Evolutionary conservation across 1,284 basidiomycete genomes (phyloP).

Genomic region (Ustilago bromivora): DNA sequence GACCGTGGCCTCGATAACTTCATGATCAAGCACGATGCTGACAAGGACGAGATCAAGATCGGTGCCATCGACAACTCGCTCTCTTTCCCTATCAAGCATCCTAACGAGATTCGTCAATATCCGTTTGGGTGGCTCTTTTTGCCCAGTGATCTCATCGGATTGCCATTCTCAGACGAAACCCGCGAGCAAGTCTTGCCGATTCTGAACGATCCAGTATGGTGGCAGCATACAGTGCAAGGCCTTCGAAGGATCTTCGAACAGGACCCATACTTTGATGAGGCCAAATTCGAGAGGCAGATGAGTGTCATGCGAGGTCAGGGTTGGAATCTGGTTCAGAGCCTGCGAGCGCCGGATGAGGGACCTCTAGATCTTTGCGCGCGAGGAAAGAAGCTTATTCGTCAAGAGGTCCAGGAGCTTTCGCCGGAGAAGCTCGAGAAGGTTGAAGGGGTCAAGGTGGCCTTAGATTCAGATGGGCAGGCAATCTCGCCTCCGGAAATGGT

Average conservation of each 20-base stretch:
- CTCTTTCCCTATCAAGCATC: constrained; percentile 80
- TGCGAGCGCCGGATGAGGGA: constrained; percentile 78
- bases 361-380: constrained; percentile 67
- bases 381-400: constrained; percentile 62
- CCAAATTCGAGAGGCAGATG: constrained; percentile 78
- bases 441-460: constrained; percentile 22
- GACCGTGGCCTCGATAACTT: constrained; percentile 71
- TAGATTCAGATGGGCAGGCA: constrained; percentile 17
- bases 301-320: constrained; percentile 92
- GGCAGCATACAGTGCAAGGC: constrained; percentile 85
- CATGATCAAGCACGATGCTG: constrained; percentile 74
- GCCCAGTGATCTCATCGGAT: constrained; percentile 81
- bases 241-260: constrained; percentile 81
- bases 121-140: constrained; percentile 89
- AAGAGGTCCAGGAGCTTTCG: constrained; percentile 29
- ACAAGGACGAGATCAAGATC: constrained; percentile 81
- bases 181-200: constrained; percentile 84
- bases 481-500: background rate
- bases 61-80: constrained; percentile 90
- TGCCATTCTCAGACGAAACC: constrained; percentile 80
- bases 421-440: constrained; percentile 21
- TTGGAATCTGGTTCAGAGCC: constrained; percentile 86
- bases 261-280: constrained; percentile 76
- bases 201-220: constrained; percentile 85
- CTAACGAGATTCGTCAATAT: constrained; percentile 87